Evolutionary conservation across 306 rosid species (phyloP).

Genomic region (Sphenostylis stenocarpa): DNA sequence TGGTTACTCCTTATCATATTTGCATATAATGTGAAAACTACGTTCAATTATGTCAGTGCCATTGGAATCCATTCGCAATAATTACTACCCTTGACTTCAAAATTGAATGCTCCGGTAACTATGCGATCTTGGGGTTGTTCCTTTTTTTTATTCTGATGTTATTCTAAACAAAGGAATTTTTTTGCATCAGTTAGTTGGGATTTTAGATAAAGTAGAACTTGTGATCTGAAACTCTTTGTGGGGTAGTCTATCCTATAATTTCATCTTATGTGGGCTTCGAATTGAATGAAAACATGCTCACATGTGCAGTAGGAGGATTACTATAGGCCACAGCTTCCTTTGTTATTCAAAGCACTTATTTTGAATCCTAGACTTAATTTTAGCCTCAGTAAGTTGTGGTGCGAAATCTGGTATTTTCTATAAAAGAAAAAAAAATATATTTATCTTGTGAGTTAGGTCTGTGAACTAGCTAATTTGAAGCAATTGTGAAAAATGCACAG

Average conservation of each 20-base stretch:
- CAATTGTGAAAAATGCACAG: neutral
- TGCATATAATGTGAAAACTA: neutral
- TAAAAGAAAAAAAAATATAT: neutral
- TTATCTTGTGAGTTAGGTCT: neutral
- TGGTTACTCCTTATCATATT: neutral
- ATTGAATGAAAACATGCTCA: neutral
- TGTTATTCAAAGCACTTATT: neutral
- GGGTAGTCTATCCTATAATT: neutral
- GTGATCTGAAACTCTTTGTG: neutral
- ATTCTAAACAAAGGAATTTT: neutral
- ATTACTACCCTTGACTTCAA: neutral
- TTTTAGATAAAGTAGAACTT: neutral
- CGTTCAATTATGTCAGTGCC: neutral
- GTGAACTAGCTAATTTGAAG: constrained; percentile 11
- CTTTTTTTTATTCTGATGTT: neutral
- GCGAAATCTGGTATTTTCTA: constrained; percentile 4
- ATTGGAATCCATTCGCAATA: neutral
- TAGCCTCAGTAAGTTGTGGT: neutral
- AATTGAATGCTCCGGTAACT: neutral
- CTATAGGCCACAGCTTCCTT: neutral
- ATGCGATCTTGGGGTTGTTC: neutral
- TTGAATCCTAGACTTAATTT: neutral
- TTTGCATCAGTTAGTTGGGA: neutral
- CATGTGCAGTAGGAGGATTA: neutral
- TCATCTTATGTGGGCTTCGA: neutral